phyloP scores from a whole-genome alignment of 2,329 filamentous ascomycete species.

The Xylaria sp. region DNA sequence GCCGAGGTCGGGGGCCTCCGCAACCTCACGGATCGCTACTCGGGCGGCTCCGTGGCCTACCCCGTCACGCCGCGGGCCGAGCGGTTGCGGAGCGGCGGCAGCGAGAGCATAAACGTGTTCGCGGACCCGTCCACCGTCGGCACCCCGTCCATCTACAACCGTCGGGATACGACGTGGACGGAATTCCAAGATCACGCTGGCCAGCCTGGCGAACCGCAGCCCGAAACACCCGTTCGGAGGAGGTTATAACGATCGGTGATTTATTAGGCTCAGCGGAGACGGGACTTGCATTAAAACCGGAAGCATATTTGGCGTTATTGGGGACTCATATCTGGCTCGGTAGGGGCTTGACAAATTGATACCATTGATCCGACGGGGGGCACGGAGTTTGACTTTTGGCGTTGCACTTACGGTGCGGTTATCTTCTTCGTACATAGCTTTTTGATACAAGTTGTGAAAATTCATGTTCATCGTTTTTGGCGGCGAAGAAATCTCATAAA shows the following conservation, averaged over 20 bases:
- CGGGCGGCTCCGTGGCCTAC: not conserved
- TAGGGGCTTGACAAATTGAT: slow-evolving; percentile 1
- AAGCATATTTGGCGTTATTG: slow-evolving; percentile 14
- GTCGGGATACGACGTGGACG: slow-evolving; percentile 37
- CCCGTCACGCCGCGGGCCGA: slow-evolving; percentile 1
- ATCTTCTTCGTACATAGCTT: slow-evolving; percentile 9
- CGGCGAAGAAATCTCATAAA: not conserved
- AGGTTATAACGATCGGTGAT: not conserved
- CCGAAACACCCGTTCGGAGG: slow-evolving; percentile 19
- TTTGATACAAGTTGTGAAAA: not conserved
- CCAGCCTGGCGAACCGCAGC: not conserved
- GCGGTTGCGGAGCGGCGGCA: slow-evolving; percentile 29
- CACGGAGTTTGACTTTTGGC: not conserved
- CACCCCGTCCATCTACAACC: slow-evolving; percentile 9
- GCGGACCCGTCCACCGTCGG: slow-evolving; percentile 35
- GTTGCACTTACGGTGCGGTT: not conserved
- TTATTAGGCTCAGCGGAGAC: not conserved
- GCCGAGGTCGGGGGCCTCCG: slow-evolving; percentile 39
- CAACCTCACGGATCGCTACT: slow-evolving; percentile 34
- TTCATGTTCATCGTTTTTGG: not conserved
- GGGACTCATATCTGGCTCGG: not conserved
- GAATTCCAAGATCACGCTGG: slow-evolving; percentile 35
- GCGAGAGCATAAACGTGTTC: slow-evolving; percentile 40
- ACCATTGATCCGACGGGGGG: slow-evolving; percentile 12
- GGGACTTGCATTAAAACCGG: not conserved